Conservation (phyloP, 345 rosid genomes). For the Hevea brasiliensis region DNA sequence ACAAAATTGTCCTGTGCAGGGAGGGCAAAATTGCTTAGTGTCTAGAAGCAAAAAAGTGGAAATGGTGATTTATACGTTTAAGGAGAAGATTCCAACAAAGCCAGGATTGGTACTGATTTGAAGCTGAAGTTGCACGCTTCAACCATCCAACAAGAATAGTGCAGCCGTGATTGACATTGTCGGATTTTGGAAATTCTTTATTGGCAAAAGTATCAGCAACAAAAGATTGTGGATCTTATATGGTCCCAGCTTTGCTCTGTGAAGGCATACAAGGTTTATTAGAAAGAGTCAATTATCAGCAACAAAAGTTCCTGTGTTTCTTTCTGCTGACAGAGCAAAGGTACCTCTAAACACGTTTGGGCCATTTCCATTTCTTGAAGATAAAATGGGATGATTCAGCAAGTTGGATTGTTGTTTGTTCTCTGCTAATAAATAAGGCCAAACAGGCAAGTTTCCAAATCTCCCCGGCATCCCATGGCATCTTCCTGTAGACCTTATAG, state of each 20-base stretch:
- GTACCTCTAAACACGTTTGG: background rate
- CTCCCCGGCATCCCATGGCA: background rate
- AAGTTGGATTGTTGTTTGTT: background rate
- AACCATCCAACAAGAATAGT: constrained; percentile 19
- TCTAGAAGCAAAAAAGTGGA: background rate
- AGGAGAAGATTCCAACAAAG: constrained; percentile 13
- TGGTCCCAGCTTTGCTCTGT: constrained; percentile 26
- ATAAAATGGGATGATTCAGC: constrained; percentile 4
- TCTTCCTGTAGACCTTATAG: background rate
- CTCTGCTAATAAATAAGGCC: constrained; percentile 6
- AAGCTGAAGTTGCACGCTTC: background rate
- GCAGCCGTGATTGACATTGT: constrained; percentile 21
- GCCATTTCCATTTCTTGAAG: constrained; percentile 6
- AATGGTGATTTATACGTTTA: constrained; percentile 10
- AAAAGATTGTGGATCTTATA: constrained; percentile 15
- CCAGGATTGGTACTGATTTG: background rate
- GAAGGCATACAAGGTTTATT: constrained; percentile 10
- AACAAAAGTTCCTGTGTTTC: background rate
- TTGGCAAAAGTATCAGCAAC: constrained; percentile 10
- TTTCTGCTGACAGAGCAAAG: background rate
- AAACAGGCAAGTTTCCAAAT: background rate
- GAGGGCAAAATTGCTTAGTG: constrained; percentile 9
- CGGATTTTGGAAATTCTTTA: constrained; percentile 17
- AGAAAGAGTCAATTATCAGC: constrained; percentile 8
- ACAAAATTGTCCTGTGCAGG: constrained; percentile 1